Evolutionary conservation across 345 rosid species (phyloP).

Genomic region (Hypericum perforatum): DNA sequence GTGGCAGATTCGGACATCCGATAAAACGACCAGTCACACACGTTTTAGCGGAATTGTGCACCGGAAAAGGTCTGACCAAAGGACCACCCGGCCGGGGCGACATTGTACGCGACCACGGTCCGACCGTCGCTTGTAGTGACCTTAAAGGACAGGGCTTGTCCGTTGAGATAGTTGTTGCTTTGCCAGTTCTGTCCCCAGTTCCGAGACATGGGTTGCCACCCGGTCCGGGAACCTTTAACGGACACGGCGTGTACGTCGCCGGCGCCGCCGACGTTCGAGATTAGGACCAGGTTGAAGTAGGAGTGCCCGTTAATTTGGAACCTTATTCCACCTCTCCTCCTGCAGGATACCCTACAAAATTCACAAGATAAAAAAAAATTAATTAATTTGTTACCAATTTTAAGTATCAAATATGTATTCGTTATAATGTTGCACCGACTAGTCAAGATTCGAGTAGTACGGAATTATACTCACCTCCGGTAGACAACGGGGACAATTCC

Average conservation of each 20-base stretch:
- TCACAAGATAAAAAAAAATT: not conserved
- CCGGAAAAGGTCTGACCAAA: conserved; percentile 1
- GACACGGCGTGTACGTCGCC: conserved; percentile 3
- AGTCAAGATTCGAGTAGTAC: not conserved
- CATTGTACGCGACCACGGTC: not conserved
- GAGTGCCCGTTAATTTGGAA: not conserved
- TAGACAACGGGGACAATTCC: conserved; percentile 1
- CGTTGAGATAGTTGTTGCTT: not conserved
- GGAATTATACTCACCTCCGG: not conserved
- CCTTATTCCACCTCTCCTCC: not conserved
- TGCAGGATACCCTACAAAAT: not conserved
- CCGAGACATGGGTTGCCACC: not conserved
- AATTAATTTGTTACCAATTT: too few species aligned
- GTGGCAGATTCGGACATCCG: too few species aligned
- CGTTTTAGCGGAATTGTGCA: not conserved
- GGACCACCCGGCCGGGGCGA: conserved; percentile 1
- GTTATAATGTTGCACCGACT: too few species aligned
- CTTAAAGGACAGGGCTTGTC: conserved; percentile 1
- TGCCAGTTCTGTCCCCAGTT: too few species aligned
- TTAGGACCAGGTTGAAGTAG: not conserved
- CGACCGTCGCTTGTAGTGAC: conserved; percentile 2
- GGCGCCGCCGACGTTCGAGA: conserved; percentile 2
- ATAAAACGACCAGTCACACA: not conserved
- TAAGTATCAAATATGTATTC: too few species aligned
- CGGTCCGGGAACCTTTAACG: not conserved